These are phyloP conservation scores for Hypomyces perniciosus DNA, from an alignment of 2,329 filamentous ascomycete genomes.

Conservation along the genomic window DNA sequence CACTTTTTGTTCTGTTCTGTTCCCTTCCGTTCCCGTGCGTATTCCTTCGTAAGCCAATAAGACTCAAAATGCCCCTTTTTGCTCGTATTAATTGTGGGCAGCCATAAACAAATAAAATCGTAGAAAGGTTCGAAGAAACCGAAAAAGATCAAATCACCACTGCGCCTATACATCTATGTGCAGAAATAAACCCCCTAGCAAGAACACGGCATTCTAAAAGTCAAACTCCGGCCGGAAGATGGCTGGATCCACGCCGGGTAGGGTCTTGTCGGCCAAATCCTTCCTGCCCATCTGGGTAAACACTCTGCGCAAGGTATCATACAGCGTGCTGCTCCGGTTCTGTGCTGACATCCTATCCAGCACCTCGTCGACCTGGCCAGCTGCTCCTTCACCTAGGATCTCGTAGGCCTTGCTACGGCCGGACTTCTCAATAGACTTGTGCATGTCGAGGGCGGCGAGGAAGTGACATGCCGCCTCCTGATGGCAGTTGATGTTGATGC, in stretches of 20 bases:
- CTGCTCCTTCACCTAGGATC: slow-evolving; percentile 57
- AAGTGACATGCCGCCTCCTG: slow-evolving; percentile 90
- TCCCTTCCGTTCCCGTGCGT: too few species aligned
- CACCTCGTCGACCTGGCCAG: slow-evolving; percentile 54
- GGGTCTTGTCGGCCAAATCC: slow-evolving; percentile 82
- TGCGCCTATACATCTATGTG: slow-evolving; percentile 5
- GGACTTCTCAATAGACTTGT: slow-evolving; percentile 84
- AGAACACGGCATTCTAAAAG: slow-evolving; percentile 43
- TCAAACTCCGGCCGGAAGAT: slow-evolving; percentile 87
- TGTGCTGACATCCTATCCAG: slow-evolving; percentile 85
- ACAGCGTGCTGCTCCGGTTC: slow-evolving; percentile 94
- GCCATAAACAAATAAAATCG: not conserved
- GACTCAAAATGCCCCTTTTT: too few species aligned
- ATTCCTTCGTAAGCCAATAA: too few species aligned
- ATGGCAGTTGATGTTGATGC: slow-evolving; percentile 96
- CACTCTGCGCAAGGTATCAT: slow-evolving; percentile 89
- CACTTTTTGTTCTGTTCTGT: too few species aligned
- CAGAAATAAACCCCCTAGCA: not conserved
- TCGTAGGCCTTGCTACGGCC: slow-evolving; percentile 78
- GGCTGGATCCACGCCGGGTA: slow-evolving; percentile 85
- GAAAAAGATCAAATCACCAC: not conserved
- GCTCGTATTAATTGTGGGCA: too few species aligned
- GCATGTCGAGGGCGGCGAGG: slow-evolving; percentile 87
- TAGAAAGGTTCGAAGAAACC: not conserved
- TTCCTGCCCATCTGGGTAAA: slow-evolving; percentile 91